Conservation (phyloP, 192 early-diverging fungal genomes). For the Backusella macrospora region DNA sequence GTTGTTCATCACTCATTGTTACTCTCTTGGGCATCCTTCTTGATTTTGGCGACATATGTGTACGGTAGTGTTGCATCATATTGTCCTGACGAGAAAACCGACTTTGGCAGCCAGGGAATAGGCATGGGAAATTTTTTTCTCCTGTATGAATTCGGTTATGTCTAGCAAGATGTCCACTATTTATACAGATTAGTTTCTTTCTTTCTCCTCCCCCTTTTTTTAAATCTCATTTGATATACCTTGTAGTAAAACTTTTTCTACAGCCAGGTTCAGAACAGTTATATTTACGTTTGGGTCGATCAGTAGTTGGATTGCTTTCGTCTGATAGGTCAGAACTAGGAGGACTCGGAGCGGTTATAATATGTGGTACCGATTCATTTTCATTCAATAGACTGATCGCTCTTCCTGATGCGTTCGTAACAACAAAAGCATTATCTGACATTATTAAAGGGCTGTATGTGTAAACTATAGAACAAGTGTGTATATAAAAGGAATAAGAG, state of each 20-base stretch:
- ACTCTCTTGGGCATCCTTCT: conserved; percentile 47
- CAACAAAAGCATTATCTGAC: conserved; percentile 39
- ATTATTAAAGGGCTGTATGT: neutral
- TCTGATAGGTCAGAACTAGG: conserved; percentile 12
- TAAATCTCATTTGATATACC: conserved; percentile 36
- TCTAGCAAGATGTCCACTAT: conserved; percentile 77
- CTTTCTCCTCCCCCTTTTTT: no score
- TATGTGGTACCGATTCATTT: neutral
- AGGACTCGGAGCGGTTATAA: neutral
- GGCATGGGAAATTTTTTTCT: conserved; percentile 76
- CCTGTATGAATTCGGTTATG: conserved; percentile 84
- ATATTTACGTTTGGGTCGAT: conserved; percentile 66
- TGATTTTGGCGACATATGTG: conserved; percentile 75
- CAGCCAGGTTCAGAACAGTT: conserved; percentile 64
- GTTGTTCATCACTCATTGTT: neutral
- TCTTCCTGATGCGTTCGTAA: conserved; percentile 54
- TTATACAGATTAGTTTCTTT: neutral
- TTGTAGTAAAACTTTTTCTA: conserved; percentile 80
- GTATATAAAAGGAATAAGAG: conserved; percentile 8
- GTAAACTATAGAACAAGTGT: conserved; percentile 22
- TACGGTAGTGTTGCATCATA: conserved; percentile 88
- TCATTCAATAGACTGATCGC: conserved; percentile 58
- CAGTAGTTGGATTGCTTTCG: neutral
- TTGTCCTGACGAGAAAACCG: conserved; percentile 84
- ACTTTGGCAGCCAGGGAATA: conserved; percentile 68